These are phyloP conservation scores for Cryptococcus neoformans DNA, from an alignment of 1,284 basidiomycete species.

Conservation along the genomic window DNA sequence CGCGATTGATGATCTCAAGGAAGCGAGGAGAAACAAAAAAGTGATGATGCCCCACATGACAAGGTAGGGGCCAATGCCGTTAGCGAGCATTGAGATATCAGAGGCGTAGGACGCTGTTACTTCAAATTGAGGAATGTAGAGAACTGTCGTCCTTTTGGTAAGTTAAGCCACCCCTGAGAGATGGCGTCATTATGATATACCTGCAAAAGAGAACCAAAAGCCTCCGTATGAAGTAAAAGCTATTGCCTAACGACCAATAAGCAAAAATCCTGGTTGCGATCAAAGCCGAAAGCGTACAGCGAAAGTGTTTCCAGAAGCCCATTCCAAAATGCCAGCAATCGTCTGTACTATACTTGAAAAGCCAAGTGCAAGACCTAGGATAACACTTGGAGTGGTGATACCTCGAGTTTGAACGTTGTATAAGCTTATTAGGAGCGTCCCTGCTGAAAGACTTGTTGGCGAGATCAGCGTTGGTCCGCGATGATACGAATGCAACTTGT, in stretches of 20 bases:
- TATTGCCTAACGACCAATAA: constrained; percentile 41
- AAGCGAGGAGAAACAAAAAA: constrained; percentile 53
- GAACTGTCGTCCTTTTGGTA: constrained; percentile 5
- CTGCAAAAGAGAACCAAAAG: constrained; percentile 72
- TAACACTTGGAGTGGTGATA: not conserved
- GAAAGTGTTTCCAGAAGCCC: not conserved
- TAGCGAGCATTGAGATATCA: constrained; percentile 50
- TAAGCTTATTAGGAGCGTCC: not conserved
- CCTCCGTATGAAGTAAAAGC: constrained; percentile 79
- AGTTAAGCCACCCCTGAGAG: not conserved
- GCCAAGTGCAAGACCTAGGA: not conserved
- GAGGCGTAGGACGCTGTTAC: constrained; percentile 51
- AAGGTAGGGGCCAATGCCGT: constrained; percentile 52
- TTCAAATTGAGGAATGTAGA: constrained; percentile 50
- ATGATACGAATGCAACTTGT: too few relatives aligned
- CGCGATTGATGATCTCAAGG: constrained; percentile 63
- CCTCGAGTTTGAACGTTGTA: not conserved
- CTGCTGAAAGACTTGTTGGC: not conserved
- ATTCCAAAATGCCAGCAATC: not conserved
- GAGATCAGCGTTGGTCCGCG: too few relatives aligned
- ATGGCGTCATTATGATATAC: constrained; percentile 9
- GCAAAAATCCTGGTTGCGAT: too few relatives aligned
- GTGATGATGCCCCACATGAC: constrained; percentile 41
- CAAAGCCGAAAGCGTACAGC: not conserved
- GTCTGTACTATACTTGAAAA: not conserved